Percentiles rank a stretch among this genome's conserved stretches.
Evolutionary conservation across 2,329 filamentous ascomycete genomes (phyloP).

Genomic region (Cercospora zeina): DNA sequence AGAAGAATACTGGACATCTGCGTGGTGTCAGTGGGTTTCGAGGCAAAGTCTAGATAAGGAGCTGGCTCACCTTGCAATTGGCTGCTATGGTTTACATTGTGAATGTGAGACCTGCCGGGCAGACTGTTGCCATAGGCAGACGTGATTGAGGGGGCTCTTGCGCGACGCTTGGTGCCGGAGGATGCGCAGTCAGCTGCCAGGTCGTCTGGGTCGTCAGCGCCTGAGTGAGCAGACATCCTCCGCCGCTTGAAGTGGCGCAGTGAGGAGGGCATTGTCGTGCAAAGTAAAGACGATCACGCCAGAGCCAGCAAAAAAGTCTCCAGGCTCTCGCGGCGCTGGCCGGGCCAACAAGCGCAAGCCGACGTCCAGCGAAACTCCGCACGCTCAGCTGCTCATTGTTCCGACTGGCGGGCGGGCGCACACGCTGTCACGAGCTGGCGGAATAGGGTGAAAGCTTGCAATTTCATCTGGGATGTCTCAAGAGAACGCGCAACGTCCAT

Average conservation of each 20-base stretch:
- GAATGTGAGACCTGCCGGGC: slow-evolving; percentile 42
- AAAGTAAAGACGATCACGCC: slow-evolving; percentile 25
- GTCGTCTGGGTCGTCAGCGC: slow-evolving; percentile 6
- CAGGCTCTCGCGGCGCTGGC: neutral
- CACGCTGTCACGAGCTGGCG: slow-evolving; percentile 6
- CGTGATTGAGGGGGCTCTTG: slow-evolving; percentile 20
- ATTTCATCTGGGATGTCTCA: neutral
- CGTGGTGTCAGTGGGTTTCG: neutral
- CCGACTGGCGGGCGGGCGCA: neutral
- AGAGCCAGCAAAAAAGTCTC: slow-evolving; percentile 10
- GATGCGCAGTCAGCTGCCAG: slow-evolving; percentile 12
- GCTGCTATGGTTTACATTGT: slow-evolving; percentile 35
- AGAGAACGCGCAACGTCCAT: neutral
- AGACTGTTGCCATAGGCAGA: slow-evolving; percentile 29
- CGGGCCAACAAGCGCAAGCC: slow-evolving; percentile 7
- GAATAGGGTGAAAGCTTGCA: neutral
- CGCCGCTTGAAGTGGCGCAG: slow-evolving; percentile 28
- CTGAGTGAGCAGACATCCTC: slow-evolving; percentile 29
- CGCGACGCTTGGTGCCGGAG: slow-evolving; percentile 12
- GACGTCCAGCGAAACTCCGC: slow-evolving; percentile 4
- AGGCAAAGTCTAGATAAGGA: slow-evolving; percentile 8
- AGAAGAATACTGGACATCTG: slow-evolving; percentile 50
- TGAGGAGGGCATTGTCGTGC: slow-evolving; percentile 23
- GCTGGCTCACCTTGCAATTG: slow-evolving; percentile 21
- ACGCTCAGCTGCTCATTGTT: slow-evolving; percentile 12